Evolutionary conservation across 2,329 filamentous ascomycete genomes (phyloP).

Genomic region (Helicocarpus griseus): DNA sequence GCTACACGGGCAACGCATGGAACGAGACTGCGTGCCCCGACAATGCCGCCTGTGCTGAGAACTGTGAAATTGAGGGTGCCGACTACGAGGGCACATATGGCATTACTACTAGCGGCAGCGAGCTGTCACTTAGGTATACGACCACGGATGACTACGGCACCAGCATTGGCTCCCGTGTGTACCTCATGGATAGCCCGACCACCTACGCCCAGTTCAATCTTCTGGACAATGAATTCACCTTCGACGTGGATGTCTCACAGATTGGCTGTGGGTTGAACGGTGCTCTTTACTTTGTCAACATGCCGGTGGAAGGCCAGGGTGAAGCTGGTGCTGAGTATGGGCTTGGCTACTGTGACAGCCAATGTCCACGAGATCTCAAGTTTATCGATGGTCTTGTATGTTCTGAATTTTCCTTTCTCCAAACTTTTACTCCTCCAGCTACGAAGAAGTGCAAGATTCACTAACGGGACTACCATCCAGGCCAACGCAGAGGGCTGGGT

Average conservation of each 20-base stretch:
- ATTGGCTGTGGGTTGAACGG: conserved; percentile 58
- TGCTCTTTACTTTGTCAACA: conserved; percentile 51
- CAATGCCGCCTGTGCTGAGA: conserved; percentile 36
- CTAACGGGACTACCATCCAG: conserved; percentile 19
- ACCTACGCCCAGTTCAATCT: conserved; percentile 54
- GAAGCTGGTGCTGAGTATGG: conserved; percentile 45
- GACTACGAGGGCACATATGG: conserved; percentile 41
- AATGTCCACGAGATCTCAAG: conserved; percentile 38
- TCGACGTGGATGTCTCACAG: conserved; percentile 56
- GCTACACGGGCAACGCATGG: conserved; percentile 40
- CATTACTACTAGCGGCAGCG: conserved; percentile 36
- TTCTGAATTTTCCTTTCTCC: not conserved
- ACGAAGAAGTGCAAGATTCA: too few relatives aligned
- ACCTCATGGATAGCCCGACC: conserved; percentile 48
- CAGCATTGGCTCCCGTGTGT: conserved; percentile 40
- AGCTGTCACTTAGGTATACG: conserved; percentile 35
- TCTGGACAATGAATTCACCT: conserved; percentile 55
- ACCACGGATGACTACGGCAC: conserved; percentile 21
- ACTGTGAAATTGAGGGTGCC: conserved; percentile 44
- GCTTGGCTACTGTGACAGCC: conserved; percentile 49
- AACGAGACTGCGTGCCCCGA: conserved; percentile 36
- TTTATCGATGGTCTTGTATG: conserved; percentile 43
- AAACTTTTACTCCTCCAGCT: too few relatives aligned
- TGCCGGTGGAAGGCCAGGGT: conserved; percentile 25
- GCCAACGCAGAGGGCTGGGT: conserved; percentile 42